Evolutionary conservation across 306 rosid genomes (phyloP).

Genomic region (Luffa acutangula): DNA sequence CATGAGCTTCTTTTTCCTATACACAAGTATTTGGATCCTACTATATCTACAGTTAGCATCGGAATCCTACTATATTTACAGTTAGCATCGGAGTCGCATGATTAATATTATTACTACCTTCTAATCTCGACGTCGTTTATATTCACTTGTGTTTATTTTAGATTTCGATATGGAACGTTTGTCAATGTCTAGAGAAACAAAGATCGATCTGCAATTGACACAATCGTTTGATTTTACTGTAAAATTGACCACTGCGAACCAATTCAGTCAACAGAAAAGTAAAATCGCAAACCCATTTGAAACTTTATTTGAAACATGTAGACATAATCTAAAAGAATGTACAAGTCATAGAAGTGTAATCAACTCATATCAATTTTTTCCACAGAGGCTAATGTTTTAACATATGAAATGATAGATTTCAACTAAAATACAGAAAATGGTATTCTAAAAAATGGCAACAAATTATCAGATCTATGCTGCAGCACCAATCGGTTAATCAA

Average conservation of each 20-base stretch:
- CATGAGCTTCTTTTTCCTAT: neutral
- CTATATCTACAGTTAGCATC: neutral
- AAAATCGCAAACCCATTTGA: neutral
- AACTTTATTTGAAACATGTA: neutral
- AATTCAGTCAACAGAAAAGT: neutral
- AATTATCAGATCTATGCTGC: neutral
- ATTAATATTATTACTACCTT: no score
- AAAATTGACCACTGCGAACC: neutral
- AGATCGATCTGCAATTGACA: neutral
- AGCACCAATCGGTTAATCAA: neutral
- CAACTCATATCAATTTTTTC: neutral
- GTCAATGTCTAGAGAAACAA: neutral
- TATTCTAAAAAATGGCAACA: neutral
- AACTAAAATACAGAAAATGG: neutral
- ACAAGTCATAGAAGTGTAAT: neutral
- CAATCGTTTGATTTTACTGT: neutral
- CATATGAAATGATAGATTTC: neutral
- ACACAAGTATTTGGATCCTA: neutral
- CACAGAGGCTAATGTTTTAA: neutral
- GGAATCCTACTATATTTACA: neutral
- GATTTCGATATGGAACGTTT: neutral
- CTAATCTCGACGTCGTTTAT: no score
- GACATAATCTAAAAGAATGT: neutral
- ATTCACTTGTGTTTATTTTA: neutral
- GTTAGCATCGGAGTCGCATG: neutral